Base-by-base conservation (phyloP, 306 rosid genomes). In the Cicer chorassanicum region DNA sequence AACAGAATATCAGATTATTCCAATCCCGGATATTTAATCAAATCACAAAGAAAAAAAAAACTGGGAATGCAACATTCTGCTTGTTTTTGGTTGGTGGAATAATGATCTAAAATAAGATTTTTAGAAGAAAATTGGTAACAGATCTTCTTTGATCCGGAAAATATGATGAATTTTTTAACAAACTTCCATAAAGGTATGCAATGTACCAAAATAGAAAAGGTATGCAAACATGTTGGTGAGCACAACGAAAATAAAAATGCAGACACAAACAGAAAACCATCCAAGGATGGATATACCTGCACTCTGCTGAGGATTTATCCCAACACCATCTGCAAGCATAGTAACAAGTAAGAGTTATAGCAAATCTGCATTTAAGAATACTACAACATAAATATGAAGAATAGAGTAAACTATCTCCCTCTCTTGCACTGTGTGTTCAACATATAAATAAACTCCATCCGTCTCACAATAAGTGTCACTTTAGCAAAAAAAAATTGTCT, bases 301-400 rank as follows among this genome's bases (percentile, higher is more conserved):
- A 76, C 97, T 93, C 84, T 93, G 98, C 87, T 93, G 98, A 68
- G 97, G 98, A 82, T 88, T 93, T 77, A 93, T 91, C 77, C 98
- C 98, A 76, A 93, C 96, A 62, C 97, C 98, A 88, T 91, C 98
- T 91, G 89, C 89, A 88, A 3, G 49, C 62, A 83, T 50, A 48
- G 34, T 5, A 70, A 70, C 1, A 34, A 60, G 44, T 43, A 21
- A 34, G 49, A 75, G 49, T 61, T 50, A 40, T 6, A 67, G 61
- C 70, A 69, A 67, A 72, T 39, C 4, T 8, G 42, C 44, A 13
- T 24, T 65, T 11, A 78, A 56, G 21, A 64, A 43, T 2, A 46
- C 60, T 12, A 48, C 29, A 60, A 68, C 39, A 72, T 13, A 51
- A 73, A 73, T 29, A 66, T 1, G 16, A 42, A 66, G 34, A 66